Percentiles rank a stretch among this genome's conserved stretches.
These are phyloP conservation scores for Coemansia sp. DNA, from an alignment of 192 early-diverging fungal genomes.

Conservation along the genomic window DNA sequence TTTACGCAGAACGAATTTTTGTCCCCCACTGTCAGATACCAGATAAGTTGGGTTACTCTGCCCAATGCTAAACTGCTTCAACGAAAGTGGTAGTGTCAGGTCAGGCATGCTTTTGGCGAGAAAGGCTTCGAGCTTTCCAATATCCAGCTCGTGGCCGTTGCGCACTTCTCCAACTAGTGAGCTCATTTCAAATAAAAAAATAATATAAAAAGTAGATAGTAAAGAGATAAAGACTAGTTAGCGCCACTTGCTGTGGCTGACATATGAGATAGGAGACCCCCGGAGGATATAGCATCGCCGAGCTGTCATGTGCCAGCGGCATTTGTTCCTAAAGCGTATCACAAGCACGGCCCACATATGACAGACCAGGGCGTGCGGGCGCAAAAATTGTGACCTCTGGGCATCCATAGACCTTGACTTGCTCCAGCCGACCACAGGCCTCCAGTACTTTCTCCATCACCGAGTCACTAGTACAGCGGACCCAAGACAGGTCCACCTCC, in stretches of 20 bases:
- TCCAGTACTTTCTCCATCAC: conserved; percentile 64
- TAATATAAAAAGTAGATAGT: background rate
- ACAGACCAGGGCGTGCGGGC: conserved; percentile 56
- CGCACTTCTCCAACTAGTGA: conserved; percentile 37
- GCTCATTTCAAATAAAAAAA: conserved; percentile 4
- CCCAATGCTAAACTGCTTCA: conserved; percentile 89
- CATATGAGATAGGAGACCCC: background rate
- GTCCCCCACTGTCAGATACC: conserved; percentile 68
- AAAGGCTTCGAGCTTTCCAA: conserved; percentile 61
- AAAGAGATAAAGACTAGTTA: background rate
- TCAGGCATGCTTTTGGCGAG: conserved; percentile 58
- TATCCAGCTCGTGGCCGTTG: conserved; percentile 65
- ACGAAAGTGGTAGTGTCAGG: conserved; percentile 64
- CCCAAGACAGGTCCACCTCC: conserved; percentile 74
- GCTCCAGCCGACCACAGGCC: conserved; percentile 53
- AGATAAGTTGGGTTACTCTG: conserved; percentile 96
- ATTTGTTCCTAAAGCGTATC: conserved; percentile 52
- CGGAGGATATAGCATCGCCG: background rate
- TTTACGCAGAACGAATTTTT: conserved; percentile 83
- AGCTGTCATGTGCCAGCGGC: conserved; percentile 1
- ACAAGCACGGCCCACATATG: conserved; percentile 61
- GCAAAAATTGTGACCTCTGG: conserved; percentile 62
- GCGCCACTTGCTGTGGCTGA: background rate
- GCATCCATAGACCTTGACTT: conserved; percentile 76
- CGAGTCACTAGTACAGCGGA: conserved; percentile 73